These are phyloP conservation scores for Chlamydomonas schloesseri DNA, from an alignment of 139 green algal genomes.

Conservation along the genomic window DNA sequence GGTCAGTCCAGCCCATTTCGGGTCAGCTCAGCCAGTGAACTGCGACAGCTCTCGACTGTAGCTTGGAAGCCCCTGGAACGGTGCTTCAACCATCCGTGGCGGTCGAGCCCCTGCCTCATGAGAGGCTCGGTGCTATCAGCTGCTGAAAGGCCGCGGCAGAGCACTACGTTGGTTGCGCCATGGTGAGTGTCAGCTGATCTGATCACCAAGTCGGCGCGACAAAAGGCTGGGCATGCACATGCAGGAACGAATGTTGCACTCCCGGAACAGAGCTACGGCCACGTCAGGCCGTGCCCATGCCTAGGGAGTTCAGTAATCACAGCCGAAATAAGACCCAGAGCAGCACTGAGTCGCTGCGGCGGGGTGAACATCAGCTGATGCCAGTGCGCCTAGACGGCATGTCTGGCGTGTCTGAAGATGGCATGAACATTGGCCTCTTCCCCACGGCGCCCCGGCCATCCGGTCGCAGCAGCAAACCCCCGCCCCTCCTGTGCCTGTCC, in stretches of 20 bases:
- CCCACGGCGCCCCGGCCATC: too few relatives aligned
- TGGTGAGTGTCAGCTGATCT: conserved; percentile 29
- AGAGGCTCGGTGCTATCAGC: not conserved
- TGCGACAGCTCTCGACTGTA: too few relatives aligned
- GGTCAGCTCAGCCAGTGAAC: too few relatives aligned
- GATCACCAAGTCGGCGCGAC: too few relatives aligned
- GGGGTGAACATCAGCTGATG: conserved; percentile 1
- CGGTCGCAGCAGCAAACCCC: too few relatives aligned
- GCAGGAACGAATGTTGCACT: not conserved
- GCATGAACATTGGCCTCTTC: too few relatives aligned
- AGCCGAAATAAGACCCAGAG: conserved; percentile 24
- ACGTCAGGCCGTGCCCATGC: conserved; percentile 7
- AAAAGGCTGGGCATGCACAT: too few relatives aligned
- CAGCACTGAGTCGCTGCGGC: not conserved
- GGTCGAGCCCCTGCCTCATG: conserved; percentile 2
- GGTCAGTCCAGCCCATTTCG: too few relatives aligned
- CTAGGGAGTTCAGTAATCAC: not conserved
- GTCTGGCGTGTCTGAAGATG: not conserved
- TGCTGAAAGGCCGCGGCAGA: conserved; percentile 22
- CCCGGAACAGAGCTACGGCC: conserved; percentile 2
- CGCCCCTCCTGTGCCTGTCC: too few relatives aligned
- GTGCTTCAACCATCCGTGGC: not conserved
- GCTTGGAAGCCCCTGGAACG: conserved; percentile 3
- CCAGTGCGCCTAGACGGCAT: not conserved
- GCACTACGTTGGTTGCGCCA: not conserved